Percentiles rank a stretch among this genome's conserved stretches.
phyloP scores from a whole-genome alignment of 192 early-diverging fungal species.

The Entomortierella beljakovae region DNA sequence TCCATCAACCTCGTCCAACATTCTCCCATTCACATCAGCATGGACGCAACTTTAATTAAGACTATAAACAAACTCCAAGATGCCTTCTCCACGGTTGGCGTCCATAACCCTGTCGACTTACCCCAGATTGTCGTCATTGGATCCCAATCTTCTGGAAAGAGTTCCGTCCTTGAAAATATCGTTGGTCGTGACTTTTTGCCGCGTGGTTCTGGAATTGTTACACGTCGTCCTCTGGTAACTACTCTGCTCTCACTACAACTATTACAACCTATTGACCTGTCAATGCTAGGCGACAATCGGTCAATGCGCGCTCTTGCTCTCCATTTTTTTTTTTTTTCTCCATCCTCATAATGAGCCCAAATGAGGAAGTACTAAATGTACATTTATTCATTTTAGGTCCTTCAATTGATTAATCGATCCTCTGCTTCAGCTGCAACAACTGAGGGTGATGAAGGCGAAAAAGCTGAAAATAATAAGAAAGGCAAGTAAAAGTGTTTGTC shows the following conservation, averaged over 20 bases:
- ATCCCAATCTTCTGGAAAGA: slow-evolving; percentile 92
- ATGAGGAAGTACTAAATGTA: neutral
- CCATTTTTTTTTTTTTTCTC: neutral
- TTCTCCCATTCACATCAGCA: neutral
- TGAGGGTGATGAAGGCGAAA: neutral
- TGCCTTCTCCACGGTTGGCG: slow-evolving; percentile 89
- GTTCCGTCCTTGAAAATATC: slow-evolving; percentile 99
- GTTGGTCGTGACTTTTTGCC: slow-evolving; percentile 99
- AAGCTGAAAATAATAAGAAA: neutral
- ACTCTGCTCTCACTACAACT: neutral
- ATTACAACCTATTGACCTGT: too few relatives aligned
- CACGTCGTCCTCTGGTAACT: slow-evolving; percentile 90
- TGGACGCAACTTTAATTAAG: slow-evolving; percentile 66
- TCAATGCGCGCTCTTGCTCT: neutral
- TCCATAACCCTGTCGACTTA: slow-evolving; percentile 90
- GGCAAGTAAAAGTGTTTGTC: slow-evolving; percentile 13
- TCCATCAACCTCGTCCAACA: too few relatives aligned
- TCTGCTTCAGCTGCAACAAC: slow-evolving; percentile 16
- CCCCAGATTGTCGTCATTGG: slow-evolving; percentile 92
- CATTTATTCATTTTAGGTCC: slow-evolving; percentile 56
- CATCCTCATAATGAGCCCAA: neutral
- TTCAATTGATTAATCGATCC: slow-evolving; percentile 97
- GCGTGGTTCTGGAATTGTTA: slow-evolving; percentile 97
- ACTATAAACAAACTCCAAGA: slow-evolving; percentile 90
- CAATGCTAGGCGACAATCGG: too few relatives aligned